phyloP scores from a whole-genome alignment of 2,329 filamentous ascomycete genomes.

The Pestalotiopsis sp. region DNA sequence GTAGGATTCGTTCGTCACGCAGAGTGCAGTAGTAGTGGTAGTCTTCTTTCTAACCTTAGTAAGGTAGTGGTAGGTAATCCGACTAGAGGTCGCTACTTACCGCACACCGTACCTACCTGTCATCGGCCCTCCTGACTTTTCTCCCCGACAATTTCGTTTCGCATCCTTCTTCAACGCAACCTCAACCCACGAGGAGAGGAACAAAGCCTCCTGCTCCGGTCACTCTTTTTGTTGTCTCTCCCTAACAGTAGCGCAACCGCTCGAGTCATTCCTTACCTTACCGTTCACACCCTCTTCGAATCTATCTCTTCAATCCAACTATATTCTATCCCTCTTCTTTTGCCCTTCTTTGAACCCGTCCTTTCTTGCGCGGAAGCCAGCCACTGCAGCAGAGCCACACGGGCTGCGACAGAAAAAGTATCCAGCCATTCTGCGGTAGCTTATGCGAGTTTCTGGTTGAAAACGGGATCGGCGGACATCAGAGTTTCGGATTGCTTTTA shows the following conservation, averaged over 20 bases:
- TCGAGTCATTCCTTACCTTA: slow-evolving; percentile 5
- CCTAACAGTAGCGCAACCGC: slow-evolving; percentile 1
- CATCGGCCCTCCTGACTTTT: not conserved
- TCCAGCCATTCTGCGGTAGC: not conserved
- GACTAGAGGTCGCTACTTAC: not conserved
- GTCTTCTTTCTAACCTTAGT: not conserved
- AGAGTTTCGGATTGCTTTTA: not conserved
- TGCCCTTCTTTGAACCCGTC: not conserved
- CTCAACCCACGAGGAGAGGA: not conserved
- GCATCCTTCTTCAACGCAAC: not conserved
- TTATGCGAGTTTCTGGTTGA: not conserved
- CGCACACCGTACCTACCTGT: not conserved
- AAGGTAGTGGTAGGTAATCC: no score
- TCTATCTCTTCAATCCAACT: not conserved
- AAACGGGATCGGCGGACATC: not conserved
- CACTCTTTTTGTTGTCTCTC: not conserved
- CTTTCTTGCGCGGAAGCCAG: not conserved
- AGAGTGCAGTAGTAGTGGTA: not conserved
- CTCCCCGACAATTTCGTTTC: not conserved
- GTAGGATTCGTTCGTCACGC: not conserved
- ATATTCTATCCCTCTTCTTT: not conserved
- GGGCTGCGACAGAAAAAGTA: not conserved
- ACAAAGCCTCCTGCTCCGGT: not conserved
- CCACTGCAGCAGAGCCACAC: not conserved
- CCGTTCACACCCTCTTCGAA: not conserved